Evolutionary conservation across 2,329 filamentous ascomycete genomes (phyloP).

Genomic region (Ilyonectria mors-panacis): DNA sequence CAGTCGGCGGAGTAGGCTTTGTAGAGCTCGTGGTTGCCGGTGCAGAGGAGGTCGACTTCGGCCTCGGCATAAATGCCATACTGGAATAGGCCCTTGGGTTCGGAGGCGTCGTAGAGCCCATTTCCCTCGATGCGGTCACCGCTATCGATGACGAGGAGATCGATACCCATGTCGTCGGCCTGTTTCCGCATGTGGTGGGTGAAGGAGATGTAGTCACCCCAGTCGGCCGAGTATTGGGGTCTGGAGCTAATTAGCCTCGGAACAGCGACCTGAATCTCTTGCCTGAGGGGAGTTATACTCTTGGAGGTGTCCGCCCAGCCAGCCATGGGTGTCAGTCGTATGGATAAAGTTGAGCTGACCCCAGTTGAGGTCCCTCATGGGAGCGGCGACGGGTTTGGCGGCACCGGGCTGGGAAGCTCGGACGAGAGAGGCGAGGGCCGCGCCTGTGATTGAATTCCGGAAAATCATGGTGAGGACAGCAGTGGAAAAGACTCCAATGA

Average conservation of each 20-base stretch:
- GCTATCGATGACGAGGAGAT: constrained; percentile 94
- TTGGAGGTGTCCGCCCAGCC: constrained; percentile 93
- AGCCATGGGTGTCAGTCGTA: constrained; percentile 96
- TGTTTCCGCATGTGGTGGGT: constrained; percentile 83
- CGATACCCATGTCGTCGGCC: constrained; percentile 83
- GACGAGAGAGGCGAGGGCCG: constrained; percentile 55
- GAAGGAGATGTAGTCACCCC: constrained; percentile 98
- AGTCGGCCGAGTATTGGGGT: constrained; percentile 93
- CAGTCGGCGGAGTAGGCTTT: constrained; percentile 81
- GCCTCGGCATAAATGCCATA: constrained; percentile 90
- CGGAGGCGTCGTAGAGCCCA: constrained; percentile 91
- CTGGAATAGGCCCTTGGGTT: constrained; percentile 89
- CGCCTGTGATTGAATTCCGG: constrained; percentile 42
- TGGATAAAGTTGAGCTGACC: constrained; percentile 98
- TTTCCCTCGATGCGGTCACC: constrained; percentile 96
- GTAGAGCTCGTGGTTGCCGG: constrained; percentile 97
- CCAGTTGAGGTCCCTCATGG: constrained; percentile 88
- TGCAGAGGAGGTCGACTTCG: constrained; percentile 85
- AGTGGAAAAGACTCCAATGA: background rate
- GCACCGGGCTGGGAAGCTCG: constrained; percentile 82
- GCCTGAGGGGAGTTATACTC: constrained; percentile 72
- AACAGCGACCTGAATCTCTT: background rate
- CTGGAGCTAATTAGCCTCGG: constrained; percentile 57
- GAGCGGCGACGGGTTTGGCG: constrained; percentile 81
- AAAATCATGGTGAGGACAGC: constrained; percentile 43